These are phyloP conservation scores for Boletus sp. DNA, from an alignment of 768 basidiomycete species.

Conservation along the genomic window DNA sequence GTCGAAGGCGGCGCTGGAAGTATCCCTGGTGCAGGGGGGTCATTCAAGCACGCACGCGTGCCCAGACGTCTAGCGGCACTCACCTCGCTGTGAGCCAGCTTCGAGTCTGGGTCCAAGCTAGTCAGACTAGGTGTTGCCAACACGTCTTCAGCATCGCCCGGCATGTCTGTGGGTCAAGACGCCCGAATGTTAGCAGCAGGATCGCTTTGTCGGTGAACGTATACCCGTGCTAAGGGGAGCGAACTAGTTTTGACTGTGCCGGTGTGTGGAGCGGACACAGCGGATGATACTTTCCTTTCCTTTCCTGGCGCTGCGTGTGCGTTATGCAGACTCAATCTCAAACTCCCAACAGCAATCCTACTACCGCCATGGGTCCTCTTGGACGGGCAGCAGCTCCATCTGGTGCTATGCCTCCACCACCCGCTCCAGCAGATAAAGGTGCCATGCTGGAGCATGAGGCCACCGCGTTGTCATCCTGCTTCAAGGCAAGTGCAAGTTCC, in stretches of 20 bases:
- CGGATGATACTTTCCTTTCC: conserved; percentile 16
- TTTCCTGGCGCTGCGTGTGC: conserved; percentile 23
- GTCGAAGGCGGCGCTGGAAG: conserved; percentile 65
- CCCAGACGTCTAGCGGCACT: neutral
- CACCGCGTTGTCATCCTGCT: conserved; percentile 49
- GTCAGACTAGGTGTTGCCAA: conserved; percentile 13
- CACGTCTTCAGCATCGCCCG: conserved; percentile 15
- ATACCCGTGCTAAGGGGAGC: neutral
- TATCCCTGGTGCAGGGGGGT: conserved; percentile 13
- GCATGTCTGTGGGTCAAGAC: conserved; percentile 18
- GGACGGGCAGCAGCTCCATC: conserved; percentile 28
- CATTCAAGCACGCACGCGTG: neutral
- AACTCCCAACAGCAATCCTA: conserved; percentile 18
- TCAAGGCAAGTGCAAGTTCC: conserved; percentile 45
- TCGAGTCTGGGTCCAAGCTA: conserved; percentile 13
- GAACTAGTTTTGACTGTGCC: conserved; percentile 2
- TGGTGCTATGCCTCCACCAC: conserved; percentile 50
- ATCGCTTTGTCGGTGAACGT: neutral
- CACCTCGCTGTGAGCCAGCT: conserved; percentile 12
- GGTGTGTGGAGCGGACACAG: neutral
- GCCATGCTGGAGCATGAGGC: conserved; percentile 64
- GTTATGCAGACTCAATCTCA: conserved; percentile 46
- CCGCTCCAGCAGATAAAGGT: conserved; percentile 39
- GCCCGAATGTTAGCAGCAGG: neutral
- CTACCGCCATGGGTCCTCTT: conserved; percentile 5